Base-by-base conservation (phyloP, 2,329 filamentous ascomycete species). In the Neonectria ditissima region DNA sequence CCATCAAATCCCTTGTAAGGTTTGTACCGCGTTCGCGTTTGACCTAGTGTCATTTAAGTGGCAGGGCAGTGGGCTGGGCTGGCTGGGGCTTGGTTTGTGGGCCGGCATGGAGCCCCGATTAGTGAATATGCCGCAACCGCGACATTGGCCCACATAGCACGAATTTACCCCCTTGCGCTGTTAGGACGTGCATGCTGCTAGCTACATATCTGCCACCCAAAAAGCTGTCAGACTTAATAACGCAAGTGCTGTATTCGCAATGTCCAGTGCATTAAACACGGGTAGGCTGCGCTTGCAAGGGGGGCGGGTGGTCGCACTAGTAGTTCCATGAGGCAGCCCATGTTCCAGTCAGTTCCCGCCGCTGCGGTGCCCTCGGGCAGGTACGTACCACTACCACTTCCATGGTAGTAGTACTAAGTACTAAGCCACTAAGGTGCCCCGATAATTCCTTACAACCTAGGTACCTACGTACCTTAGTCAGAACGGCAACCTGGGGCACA, bases 11-110 rank as follows among this genome's bases (percentile, higher is more conserved):
- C 64, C 68, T 64, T 71, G 69, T 73, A 74, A 69, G 65, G 61
- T 70, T 74, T 60, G 66, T 70, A 74, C 67, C 74, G 74, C 74
- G 74, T 76, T 75, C 74, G 74, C 74, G 74, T 76, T 69, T 64
- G 59, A 67, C 63, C 65, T 69, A 71, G 69, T 73, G 71, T 71
- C 71, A 63, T 60, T 50, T 66, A 66, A 71, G 68, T 73, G 71
- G 71, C 68, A 73, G 71, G 71, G 69, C 62, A 57, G 60, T 63
- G 61, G 66, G 62, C 65, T 55, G 50, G 55, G 48, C n/a, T 43
- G 24, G 53, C 28, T 58, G 54, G 62, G 66, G 57, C 24, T 48
- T 43, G 47, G 45, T 26, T n/a, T 18, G 44, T 64, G 66, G 68
- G 56, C 58, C 59, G 63, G 59, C 59, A 48, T 57, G 28, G 41